phyloP scores from a whole-genome alignment of 306 rosid species.

The Morella rubra region DNA sequence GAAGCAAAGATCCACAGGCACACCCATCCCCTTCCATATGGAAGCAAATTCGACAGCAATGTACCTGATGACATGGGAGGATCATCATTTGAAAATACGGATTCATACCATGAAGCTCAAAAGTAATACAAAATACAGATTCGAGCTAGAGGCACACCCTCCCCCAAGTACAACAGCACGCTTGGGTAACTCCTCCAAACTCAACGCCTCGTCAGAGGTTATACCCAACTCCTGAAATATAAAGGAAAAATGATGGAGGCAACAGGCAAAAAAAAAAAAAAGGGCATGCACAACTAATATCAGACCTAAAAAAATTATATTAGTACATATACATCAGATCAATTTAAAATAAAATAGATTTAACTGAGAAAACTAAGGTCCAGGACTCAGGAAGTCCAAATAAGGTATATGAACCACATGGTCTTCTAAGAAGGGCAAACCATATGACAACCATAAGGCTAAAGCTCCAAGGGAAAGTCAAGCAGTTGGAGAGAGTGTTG shows the following conservation, averaged over 20 bases:
- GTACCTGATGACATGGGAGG: conserved; percentile 51
- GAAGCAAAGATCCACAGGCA: conserved; percentile 67
- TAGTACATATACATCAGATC: neutral
- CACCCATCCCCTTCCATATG: conserved; percentile 97
- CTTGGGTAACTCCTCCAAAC: conserved; percentile 89
- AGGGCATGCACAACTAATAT: neutral
- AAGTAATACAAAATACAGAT: conserved; percentile 10
- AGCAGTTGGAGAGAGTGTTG: too few species aligned
- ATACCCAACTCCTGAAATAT: conserved; percentile 76
- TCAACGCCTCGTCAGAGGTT: conserved; percentile 97
- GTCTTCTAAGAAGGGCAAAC: too few species aligned
- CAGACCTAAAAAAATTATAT: neutral
- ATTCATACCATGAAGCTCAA: conserved; percentile 18
- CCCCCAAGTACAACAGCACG: conserved; percentile 86
- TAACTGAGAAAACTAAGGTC: neutral
- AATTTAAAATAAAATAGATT: neutral
- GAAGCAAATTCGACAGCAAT: conserved; percentile 98
- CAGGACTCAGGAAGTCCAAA: neutral
- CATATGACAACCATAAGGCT: too few species aligned
- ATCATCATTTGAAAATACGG: conserved; percentile 8
- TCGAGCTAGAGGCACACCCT: conserved; percentile 63
- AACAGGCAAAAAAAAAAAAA: neutral
- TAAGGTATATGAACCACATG: neutral
- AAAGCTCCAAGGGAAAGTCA: too few species aligned
- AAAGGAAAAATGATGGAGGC: neutral